These are phyloP conservation scores for Zygotorulaspora chibaensis DNA, from an alignment of 805 yeast species.

Conservation along the genomic window DNA sequence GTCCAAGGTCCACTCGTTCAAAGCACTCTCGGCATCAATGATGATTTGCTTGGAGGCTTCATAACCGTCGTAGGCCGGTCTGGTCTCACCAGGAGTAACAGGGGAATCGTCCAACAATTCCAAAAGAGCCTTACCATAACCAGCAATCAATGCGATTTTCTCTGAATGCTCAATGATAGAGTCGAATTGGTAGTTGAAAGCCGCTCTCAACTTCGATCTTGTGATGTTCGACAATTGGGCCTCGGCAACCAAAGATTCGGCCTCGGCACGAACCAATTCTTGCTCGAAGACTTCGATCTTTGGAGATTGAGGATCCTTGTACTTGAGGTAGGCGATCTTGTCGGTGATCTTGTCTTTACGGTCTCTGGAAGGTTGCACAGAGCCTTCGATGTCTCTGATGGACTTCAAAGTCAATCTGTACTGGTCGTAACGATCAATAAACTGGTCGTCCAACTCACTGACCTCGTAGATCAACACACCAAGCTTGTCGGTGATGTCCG, in stretches of 20 bases:
- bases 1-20: slow-evolving; percentile 81
- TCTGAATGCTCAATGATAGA: slow-evolving; percentile 82
- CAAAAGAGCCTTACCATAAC: slow-evolving; percentile 82
- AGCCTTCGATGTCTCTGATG: slow-evolving; percentile 78
- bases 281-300: slow-evolving; percentile 79
- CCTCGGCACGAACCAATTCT: slow-evolving; percentile 87
- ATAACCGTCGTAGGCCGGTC: slow-evolving; percentile 85
- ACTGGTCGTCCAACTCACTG: slow-evolving; percentile 84
- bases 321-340: slow-evolving; percentile 76
- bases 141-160: slow-evolving; percentile 80
- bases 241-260: slow-evolving; percentile 86
- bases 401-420: slow-evolving; percentile 79
- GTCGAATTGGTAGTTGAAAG: slow-evolving; percentile 80
- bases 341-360: slow-evolving; percentile 82
- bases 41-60: slow-evolving; percentile 86
- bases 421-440: slow-evolving; percentile 80
- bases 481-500: slow-evolving; percentile 81
- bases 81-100: slow-evolving; percentile 88
- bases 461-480: slow-evolving; percentile 79
- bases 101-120: slow-evolving; percentile 81
- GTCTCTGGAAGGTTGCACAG: slow-evolving; percentile 85
- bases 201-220: slow-evolving; percentile 79
- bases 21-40: slow-evolving; percentile 78
- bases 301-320: slow-evolving; percentile 79
- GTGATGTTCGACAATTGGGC: slow-evolving; percentile 87